Evolutionary conservation across 345 rosid species (phyloP).

Genomic region (Euphorbia lathyris): DNA sequence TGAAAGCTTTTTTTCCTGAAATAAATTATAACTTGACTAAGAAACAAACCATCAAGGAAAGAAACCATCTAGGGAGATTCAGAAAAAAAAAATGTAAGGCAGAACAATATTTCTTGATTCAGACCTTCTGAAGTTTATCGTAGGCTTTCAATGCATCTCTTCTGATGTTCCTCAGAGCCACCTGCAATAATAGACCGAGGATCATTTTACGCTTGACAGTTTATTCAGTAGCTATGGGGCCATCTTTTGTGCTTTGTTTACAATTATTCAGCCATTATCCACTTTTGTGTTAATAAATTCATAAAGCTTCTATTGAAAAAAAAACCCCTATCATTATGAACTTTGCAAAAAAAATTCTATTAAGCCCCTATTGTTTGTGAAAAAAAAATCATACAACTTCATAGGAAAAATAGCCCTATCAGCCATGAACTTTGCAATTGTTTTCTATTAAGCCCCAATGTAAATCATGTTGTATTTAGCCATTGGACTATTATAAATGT

Average conservation of each 20-base stretch:
- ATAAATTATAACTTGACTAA: background rate
- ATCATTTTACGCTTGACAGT: background rate
- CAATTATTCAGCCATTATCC: background rate
- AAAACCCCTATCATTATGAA: background rate
- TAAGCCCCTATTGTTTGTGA: background rate
- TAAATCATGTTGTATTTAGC: too few species aligned
- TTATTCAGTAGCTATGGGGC: background rate
- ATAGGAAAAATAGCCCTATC: background rate
- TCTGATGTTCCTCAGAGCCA: slow-evolving; percentile 89
- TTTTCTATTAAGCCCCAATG: background rate
- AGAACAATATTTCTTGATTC: background rate
- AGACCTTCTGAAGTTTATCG: slow-evolving; percentile 91
- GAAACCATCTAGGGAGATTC: background rate
- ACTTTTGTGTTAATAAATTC: background rate
- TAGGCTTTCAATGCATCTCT: slow-evolving; percentile 88
- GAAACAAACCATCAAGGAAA: slow-evolving; percentile 7
- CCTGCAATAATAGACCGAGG: slow-evolving; percentile 38
- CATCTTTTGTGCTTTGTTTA: background rate
- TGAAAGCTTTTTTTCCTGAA: slow-evolving; percentile 91
- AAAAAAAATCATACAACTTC: background rate
- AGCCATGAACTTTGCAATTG: background rate
- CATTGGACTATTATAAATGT: background rate
- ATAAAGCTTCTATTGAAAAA: too few species aligned
- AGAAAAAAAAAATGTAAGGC: background rate
- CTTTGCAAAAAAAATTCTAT: background rate